Evolutionary conservation across 768 basidiomycete species (phyloP), one percentile per base, ranked within the genome.

Genomic region (Epithele typhae): DNA sequence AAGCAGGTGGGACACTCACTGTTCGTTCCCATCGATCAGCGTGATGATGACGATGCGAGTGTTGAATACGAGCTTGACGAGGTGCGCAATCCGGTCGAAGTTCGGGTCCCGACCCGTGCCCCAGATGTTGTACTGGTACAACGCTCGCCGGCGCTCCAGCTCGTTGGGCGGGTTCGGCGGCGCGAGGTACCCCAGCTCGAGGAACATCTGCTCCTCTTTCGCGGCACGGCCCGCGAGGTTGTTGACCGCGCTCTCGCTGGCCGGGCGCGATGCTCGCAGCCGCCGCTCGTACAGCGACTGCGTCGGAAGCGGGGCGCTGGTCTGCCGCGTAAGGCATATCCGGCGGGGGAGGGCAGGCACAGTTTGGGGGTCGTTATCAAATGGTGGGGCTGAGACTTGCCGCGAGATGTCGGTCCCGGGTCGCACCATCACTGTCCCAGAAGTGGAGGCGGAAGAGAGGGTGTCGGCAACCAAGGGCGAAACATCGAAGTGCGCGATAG

Each of bases 31-130:
- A 60, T 95, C 92, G n/a, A 92, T 75, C 30, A 95, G 68, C 7
- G 85, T 80, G 18, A 97, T 87, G 19, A 81, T 64, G 2, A 94
- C 92, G 12, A 87, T 83, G 61, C 88, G 89, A 2, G 92, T 88
- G 59, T 77, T 87, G 66, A 97, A 97, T 6, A 97, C 94, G 33
- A 96, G 71, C 68, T 94, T 94, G 33, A 87, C 88, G 22, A 97
- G 77, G 63, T 95, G 92, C 14, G 84, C 89, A 54, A 96, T 94
- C 15, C 94, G 80, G 64, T 96, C 93, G 60, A 97, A 96, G 62
- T 95, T 94, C 52, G 79, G 71, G 62, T 97, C 94, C 8, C 83
- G 73, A 14, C 82, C 81, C 0, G 92, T 93, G 53, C 88, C 81
- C 78, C 91, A 84, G 40, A 96, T 87, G 56, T 92, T 92, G 32